phyloP scores from a whole-genome alignment of 106 monocot genomes.

The Vanilla planifolia region DNA sequence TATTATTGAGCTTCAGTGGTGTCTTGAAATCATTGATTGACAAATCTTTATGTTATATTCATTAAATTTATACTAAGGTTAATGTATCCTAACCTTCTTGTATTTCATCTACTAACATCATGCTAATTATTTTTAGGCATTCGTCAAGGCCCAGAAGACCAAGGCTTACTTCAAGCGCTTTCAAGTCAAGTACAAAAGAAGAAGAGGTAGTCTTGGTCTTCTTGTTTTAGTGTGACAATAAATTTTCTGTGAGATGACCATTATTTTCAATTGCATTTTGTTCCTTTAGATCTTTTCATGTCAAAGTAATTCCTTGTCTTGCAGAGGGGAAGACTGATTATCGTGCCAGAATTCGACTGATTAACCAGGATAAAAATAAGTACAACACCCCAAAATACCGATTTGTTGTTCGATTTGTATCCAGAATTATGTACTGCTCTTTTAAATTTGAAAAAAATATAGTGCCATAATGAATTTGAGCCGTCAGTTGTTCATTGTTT shows the following conservation, averaged over 20 bases:
- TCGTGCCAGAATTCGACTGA: conserved; percentile 74
- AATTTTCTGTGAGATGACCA: too few species aligned
- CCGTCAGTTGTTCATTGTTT: conserved; percentile 8
- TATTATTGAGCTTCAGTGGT: too few species aligned
- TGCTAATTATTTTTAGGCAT: conserved; percentile 36
- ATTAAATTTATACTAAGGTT: too few species aligned
- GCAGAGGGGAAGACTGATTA: conserved; percentile 90
- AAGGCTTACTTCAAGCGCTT: conserved; percentile 88
- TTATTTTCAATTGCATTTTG: not conserved
- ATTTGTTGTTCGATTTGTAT: conserved; percentile 93
- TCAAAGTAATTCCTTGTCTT: not conserved
- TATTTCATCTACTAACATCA: too few species aligned
- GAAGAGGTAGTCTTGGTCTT: conserved; percentile 50
- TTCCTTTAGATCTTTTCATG: not conserved
- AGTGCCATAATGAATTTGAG: not conserved
- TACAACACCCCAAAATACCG: conserved; percentile 92
- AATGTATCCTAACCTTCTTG: too few species aligned
- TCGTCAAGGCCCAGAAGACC: conserved; percentile 72
- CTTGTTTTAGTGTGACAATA: too few species aligned
- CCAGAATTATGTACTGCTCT: conserved; percentile 3
- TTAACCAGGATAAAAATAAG: conserved; percentile 94
- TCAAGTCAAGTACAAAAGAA: conserved; percentile 93
- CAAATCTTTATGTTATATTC: too few species aligned
- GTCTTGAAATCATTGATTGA: too few species aligned
- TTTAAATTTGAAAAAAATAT: not conserved